Percentiles rank a stretch among this genome's conserved stretches.
These are phyloP conservation scores for Candida tropicalis DNA, from an alignment of 1,139 yeast genomes.

Conservation along the genomic window DNA sequence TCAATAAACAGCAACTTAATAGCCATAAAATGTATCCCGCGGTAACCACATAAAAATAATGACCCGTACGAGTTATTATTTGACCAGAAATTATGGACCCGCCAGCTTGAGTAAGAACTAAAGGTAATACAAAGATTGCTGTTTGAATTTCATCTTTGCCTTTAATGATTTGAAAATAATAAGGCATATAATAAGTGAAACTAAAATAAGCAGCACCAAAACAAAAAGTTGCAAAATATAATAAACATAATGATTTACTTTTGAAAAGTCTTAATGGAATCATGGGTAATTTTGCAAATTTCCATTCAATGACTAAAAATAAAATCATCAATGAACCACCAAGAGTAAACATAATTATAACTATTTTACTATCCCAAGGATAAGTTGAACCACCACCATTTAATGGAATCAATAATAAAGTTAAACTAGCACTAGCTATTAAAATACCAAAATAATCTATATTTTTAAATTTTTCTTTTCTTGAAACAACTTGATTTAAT, in stretches of 20 bases:
- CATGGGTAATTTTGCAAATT: conserved; percentile 54
- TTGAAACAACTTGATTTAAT: conserved; percentile 25
- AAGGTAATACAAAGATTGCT: conserved; percentile 43
- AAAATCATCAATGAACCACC: conserved; percentile 45
- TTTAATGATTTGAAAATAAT: conserved; percentile 53
- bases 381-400: conserved; percentile 60
- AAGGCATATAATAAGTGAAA: conserved; percentile 49
- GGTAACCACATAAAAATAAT: conserved; percentile 43
- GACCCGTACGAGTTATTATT: conserved; percentile 43
- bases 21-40: conserved; percentile 49
- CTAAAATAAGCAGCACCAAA: conserved; percentile 53
- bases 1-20: conserved; percentile 39
- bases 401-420: conserved; percentile 50
- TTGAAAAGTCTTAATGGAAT: conserved; percentile 54
- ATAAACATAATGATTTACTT: conserved; percentile 37
- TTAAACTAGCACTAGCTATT: conserved; percentile 45
- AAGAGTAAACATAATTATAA: conserved; percentile 48
- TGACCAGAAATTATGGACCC: conserved; percentile 47
- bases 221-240: conserved; percentile 47
- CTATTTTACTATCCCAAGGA: conserved; percentile 51
- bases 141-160: conserved; percentile 40
- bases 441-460: conserved; percentile 54
- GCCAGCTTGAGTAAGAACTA: conserved; percentile 44
- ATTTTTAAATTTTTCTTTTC: conserved; percentile 36
- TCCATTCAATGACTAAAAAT: conserved; percentile 53